A percentile compares a stretch with the other conserved stretches of the same genome.
These are phyloP conservation scores for Fusarium xylarioides DNA, from an alignment of 2,329 filamentous ascomycete genomes.

Conservation along the genomic window DNA sequence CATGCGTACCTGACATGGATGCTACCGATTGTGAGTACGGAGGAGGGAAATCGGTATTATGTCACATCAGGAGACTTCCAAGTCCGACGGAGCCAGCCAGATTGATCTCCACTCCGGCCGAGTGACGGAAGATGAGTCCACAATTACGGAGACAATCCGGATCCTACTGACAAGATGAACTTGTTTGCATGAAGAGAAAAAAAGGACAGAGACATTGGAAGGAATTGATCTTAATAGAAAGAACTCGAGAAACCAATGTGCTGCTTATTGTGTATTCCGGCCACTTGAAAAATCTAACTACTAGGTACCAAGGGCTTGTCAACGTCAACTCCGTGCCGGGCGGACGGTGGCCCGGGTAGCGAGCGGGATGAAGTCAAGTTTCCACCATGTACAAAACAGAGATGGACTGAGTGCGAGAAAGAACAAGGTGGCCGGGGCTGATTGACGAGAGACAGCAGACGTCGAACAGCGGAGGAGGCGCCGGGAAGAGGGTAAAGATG, in stretches of 20 bases:
- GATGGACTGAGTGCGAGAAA: neutral
- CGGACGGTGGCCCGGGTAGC: neutral
- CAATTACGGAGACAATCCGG: conserved; percentile 1
- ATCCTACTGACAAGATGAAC: neutral
- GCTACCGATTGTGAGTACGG: neutral
- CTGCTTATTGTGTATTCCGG: neutral
- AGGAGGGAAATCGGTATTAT: neutral
- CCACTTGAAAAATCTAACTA: neutral
- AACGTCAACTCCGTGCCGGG: conserved; percentile 2
- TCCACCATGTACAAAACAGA: conserved; percentile 23
- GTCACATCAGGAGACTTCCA: neutral
- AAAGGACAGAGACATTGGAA: neutral
- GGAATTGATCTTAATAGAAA: neutral
- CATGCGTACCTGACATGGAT: neutral
- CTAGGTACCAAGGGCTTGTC: neutral
- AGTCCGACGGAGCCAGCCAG: conserved; percentile 11
- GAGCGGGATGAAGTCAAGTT: conserved; percentile 8
- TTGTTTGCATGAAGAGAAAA: neutral
- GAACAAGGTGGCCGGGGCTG: neutral
- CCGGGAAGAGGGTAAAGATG: conserved; percentile 34
- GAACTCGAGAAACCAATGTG: neutral
- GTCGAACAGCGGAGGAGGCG: conserved; percentile 33
- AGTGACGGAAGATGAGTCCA: conserved; percentile 21
- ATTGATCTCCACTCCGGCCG: conserved; percentile 33
- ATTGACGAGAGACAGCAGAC: conserved; percentile 13